Evolutionary conservation across 257 asterid genomes (phyloP).

Genomic region (Ligustrum vulgare): DNA sequence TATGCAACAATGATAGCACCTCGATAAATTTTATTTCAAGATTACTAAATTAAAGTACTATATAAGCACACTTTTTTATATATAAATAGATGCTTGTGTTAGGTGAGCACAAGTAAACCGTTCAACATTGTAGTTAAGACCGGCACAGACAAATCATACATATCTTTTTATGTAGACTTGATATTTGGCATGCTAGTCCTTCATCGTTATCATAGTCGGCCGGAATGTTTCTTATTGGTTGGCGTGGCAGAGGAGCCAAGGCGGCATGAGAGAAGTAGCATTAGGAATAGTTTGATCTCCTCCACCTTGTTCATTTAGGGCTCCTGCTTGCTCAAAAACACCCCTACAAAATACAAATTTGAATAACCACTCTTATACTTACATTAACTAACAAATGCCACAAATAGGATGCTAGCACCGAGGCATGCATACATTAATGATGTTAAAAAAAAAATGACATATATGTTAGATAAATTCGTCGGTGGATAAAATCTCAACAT

Average conservation of each 20-base stretch:
- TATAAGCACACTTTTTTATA: not conserved
- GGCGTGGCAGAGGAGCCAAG: slow-evolving; percentile 41
- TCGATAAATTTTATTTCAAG: not conserved
- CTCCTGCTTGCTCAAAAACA: slow-evolving; percentile 17
- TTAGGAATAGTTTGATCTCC: slow-evolving; percentile 7
- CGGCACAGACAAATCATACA: not conserved
- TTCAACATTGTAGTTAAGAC: not conserved
- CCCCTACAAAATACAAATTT: slow-evolving; percentile 12
- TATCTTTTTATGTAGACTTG: not conserved
- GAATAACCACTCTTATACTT: not conserved
- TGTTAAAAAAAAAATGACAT: too few relatives aligned
- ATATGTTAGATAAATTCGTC: too few relatives aligned
- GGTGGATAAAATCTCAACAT: too few relatives aligned
- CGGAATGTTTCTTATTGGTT: slow-evolving; percentile 1
- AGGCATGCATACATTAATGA: too few relatives aligned
- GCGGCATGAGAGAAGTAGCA: slow-evolving; percentile 29
- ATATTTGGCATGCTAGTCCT: not conserved
- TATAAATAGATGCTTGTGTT: not conserved
- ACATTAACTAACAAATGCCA: not conserved
- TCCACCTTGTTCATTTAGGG: not conserved
- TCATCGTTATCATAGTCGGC: not conserved
- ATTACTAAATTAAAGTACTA: too few relatives aligned
- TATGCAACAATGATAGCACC: not conserved
- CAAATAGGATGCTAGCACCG: too few relatives aligned
- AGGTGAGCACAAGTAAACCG: not conserved